phyloP scores from a whole-genome alignment of 139 green algal species.

The Yamagishiella unicocca region DNA sequence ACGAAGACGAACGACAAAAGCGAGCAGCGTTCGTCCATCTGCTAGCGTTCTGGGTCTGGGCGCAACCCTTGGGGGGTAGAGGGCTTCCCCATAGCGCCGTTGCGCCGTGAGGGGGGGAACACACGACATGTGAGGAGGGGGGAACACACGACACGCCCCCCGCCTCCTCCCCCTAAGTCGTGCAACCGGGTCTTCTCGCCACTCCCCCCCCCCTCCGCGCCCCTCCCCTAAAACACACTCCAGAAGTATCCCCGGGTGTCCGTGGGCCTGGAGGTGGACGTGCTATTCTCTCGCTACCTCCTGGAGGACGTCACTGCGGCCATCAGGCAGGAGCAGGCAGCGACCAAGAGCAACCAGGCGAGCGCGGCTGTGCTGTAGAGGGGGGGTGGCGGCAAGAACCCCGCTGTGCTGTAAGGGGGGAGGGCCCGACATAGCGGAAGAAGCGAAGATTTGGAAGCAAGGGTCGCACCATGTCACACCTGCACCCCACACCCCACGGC shows the following conservation, averaged over 20 bases:
- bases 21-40: no score
- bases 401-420: no score
- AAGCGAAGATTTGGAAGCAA: no score
- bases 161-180: background rate
- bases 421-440: background rate
- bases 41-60: no score
- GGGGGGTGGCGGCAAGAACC: background rate
- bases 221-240: background rate
- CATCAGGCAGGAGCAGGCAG: conserved; percentile 42
- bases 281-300: conserved; percentile 40
- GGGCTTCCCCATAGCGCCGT: no score
- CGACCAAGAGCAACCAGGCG: conserved; percentile 12
- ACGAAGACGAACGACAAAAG: no score
- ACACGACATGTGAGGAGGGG: background rate
- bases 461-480: no score
- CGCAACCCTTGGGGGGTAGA: no score
- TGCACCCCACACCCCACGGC: no score
- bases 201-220: background rate
- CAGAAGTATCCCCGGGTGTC: background rate
- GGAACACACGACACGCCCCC: background rate
- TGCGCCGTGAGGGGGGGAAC: background rate
- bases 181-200: no score
- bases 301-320: conserved; percentile 33
- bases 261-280: conserved; percentile 36
- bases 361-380: background rate